Base-by-base conservation (phyloP, 306 rosid genomes). In the Carpinus fangiana region DNA sequence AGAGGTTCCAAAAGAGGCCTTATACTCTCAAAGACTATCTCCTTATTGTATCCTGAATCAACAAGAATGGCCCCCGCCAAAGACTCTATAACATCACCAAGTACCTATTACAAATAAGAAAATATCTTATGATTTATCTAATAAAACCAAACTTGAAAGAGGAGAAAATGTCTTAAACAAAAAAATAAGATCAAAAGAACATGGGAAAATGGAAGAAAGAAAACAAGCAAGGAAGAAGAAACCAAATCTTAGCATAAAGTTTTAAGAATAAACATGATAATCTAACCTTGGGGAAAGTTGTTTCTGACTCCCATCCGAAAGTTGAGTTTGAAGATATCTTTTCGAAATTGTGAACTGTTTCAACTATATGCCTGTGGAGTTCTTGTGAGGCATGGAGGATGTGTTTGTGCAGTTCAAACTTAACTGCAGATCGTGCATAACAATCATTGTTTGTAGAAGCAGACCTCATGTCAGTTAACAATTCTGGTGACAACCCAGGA, bases 1-100 rank as follows among this genome's bases (percentile, higher is more conserved):
- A 94, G 82, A 4, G 97, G 96, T 73, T 92, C 94, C 76, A 94
- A 75, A 31, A 94, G 88, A 13, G 91, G 96, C 70, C 83, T 78
- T 62, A 92, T 85, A 70, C 97, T 86, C 73, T 68, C 43, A 81
- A 87, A 88, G 57, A 92, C 93, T 14, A 26, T 45, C 13, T 88
- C 90, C 75, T 89, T 78, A 3, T 82, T 41, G 83, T 81, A 90
- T 18, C 88, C 88, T 0, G 98, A 90, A 78, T 94, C 97, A 13
- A 94, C 92, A 28, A 81, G 75, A 65, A 94, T 88, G 56, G 98
- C 97, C 60, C 97, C 97, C 9, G 92, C 96, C 51, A 94, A 61
- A 81, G 98, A 92, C 84, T 94, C 96, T 2, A 94, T 83, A 7
- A 94, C 78, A 80, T 94, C 98, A 55, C 88, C 97, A 31, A 94